These are phyloP conservation scores for Metrosideros polymorpha DNA, from an alignment of 441 rosid species.

Conservation along the genomic window DNA sequence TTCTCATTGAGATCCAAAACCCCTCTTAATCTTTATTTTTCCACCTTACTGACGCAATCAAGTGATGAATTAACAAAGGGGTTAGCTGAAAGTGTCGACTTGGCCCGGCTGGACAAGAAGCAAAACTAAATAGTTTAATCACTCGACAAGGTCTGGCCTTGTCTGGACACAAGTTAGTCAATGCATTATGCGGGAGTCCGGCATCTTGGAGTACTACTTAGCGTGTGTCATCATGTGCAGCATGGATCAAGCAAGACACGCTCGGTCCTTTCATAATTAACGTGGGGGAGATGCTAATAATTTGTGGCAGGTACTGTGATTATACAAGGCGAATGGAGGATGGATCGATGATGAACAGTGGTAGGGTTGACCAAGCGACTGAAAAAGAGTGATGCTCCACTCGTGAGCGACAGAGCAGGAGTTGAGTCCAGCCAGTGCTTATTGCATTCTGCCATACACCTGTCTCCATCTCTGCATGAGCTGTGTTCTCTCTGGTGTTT, in stretches of 20 bases:
- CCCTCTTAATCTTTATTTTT: not conserved
- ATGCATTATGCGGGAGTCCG: not conserved
- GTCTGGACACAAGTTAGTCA: not conserved
- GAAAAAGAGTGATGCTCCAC: not conserved
- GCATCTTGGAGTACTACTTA: not conserved
- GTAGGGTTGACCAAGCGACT: not conserved
- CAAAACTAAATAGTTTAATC: not conserved
- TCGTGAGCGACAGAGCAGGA: not conserved
- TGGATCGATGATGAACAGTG: not conserved
- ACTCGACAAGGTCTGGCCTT: not conserved
- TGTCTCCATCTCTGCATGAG: not conserved
- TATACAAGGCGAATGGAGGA: not conserved
- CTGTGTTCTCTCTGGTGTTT: not conserved
- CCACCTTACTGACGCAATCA: not conserved
- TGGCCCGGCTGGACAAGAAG: not conserved
- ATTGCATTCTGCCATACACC: not conserved
- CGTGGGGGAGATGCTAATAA: not conserved
- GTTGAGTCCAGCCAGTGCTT: not conserved
- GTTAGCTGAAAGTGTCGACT: not conserved
- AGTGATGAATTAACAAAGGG: not conserved
- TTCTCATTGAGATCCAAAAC: not conserved
- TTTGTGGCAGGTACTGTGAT: not conserved
- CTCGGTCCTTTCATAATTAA: not conserved
- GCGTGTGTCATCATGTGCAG: not conserved
- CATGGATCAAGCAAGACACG: not conserved